Conservation (phyloP, 208 protist genomes). For the Wallacemonas collosoma region DNA sequence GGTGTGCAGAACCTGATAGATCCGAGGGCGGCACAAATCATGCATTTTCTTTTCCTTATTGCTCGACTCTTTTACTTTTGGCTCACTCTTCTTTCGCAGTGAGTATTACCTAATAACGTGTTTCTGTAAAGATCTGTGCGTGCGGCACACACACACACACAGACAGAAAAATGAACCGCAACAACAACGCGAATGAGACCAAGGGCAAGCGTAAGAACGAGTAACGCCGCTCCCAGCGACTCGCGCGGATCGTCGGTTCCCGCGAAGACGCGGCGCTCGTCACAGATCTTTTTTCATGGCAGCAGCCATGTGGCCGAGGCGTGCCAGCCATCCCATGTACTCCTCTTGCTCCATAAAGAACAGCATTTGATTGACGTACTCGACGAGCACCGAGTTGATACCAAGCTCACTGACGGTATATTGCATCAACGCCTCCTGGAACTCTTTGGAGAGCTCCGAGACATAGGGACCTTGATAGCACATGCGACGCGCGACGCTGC, state of each 20-base stretch:
- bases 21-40: too few relatives aligned
- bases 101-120: too few relatives aligned
- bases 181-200: conserved; percentile 6
- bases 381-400: conserved; percentile 56
- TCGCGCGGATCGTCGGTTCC: too few relatives aligned
- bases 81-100: too few relatives aligned
- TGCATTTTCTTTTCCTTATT: too few relatives aligned
- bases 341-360: conserved; percentile 87
- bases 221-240: too few relatives aligned
- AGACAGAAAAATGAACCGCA: conserved; percentile 31
- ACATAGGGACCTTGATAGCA: conserved; percentile 77
- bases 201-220: neutral
- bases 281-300: conserved; percentile 16
- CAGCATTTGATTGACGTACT: conserved; percentile 88
- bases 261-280: neutral
- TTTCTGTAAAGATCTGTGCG: too few relatives aligned
- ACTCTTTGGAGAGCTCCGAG: conserved; percentile 71
- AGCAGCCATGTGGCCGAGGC: conserved; percentile 41
- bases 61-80: too few relatives aligned
- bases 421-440: conserved; percentile 52
- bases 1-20: too few relatives aligned
- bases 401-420: conserved; percentile 68
- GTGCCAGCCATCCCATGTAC: conserved; percentile 81
- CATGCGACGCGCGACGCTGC: conserved; percentile 54
- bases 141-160: neutral